These are phyloP conservation scores for Alternaria brassicicola DNA, from an alignment of 2,329 filamentous ascomycete genomes.

Conservation along the genomic window DNA sequence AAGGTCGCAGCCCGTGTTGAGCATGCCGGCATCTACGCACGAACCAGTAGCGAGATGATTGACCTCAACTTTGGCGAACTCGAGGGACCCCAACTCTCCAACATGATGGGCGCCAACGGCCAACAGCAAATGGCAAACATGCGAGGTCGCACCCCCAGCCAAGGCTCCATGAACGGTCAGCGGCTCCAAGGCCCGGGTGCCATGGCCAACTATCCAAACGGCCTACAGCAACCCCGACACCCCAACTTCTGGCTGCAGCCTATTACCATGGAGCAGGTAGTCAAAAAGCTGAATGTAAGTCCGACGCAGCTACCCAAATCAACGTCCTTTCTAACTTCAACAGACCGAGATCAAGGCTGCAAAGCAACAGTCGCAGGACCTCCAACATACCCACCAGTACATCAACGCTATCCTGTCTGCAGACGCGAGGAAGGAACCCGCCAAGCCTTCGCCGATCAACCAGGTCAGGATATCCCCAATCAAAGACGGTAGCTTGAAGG, in stretches of 20 bases:
- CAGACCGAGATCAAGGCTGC: conserved; percentile 91
- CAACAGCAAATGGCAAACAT: conserved; percentile 69
- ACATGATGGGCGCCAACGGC: conserved; percentile 68
- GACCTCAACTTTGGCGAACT: conserved; percentile 93
- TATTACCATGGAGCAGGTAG: conserved; percentile 91
- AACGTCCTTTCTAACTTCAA: conserved; percentile 21
- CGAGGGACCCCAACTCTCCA: conserved; percentile 75
- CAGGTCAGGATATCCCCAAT: conserved; percentile 53
- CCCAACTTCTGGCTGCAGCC: conserved; percentile 86
- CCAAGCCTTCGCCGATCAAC: conserved; percentile 53
- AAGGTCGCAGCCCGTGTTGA: conserved; percentile 98
- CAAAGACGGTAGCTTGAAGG: conserved; percentile 71
- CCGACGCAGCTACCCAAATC: not conserved
- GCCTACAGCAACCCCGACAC: conserved; percentile 73
- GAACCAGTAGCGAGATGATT: conserved; percentile 72
- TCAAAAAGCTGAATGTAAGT: conserved; percentile 83
- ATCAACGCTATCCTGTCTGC: conserved; percentile 77
- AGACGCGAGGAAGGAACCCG: conserved; percentile 63
- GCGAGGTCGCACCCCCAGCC: conserved; percentile 65
- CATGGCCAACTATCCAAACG: conserved; percentile 60
- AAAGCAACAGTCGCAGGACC: conserved; percentile 83
- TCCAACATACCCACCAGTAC: conserved; percentile 81
- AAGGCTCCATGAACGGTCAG: conserved; percentile 66
- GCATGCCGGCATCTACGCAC: conserved; percentile 82
- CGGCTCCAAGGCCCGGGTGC: conserved; percentile 66